Evolutionary conservation across 129 eudicot genomes (phyloP), one percentile per base, ranked within the genome.

Genomic region (Flaveria ramosissima): DNA sequence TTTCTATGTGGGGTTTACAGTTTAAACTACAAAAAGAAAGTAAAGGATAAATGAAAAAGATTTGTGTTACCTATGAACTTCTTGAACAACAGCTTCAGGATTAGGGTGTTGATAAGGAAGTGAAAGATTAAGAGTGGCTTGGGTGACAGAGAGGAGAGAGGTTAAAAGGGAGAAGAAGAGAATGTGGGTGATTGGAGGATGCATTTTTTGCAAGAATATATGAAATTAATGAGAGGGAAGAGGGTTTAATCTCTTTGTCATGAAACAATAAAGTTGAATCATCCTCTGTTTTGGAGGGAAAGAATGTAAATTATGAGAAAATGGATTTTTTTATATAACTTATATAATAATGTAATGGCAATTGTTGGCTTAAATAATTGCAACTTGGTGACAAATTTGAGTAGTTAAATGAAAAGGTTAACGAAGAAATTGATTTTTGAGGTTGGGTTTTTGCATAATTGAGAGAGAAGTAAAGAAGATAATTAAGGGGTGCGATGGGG

Each of bases 151-250:
- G 61, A 85, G 80, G 70, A 84, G 74, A 71, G 69, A 81, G 46
- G 76, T 41, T 23, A 82, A 76, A 70, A 86, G 82, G 85, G 79
- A 86, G 61, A 88, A 74, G 17, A 86, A 80, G 81, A 85, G 76
- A 83, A 92, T 85, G 95, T 72, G 72, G 73, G 78, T 80, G 24
- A 79, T 50, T 24, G 69, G 74, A 68, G 61, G 81, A 86, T 81
- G 77, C 88, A 88, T 85, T 75, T 77, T 83, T 74, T n/a, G 76
- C 1, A 77, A 36, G 60, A 77, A 77, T 41, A 74, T 39, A 55
- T 57, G 78, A 20, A 41, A 72, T 51, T 61, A 80, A 53, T 72
- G 51, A 70, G 39, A 41, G 32, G 61, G 24, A 53, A 42, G 42
- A 65, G 23, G 56, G 75, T n/a, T 73, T 80, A 80, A 73, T 73